Evolutionary conservation across 352 stramenopile genomes (phyloP), one percentile per base, ranked within the genome.

Genomic region (Phytophthora aleatoria): DNA sequence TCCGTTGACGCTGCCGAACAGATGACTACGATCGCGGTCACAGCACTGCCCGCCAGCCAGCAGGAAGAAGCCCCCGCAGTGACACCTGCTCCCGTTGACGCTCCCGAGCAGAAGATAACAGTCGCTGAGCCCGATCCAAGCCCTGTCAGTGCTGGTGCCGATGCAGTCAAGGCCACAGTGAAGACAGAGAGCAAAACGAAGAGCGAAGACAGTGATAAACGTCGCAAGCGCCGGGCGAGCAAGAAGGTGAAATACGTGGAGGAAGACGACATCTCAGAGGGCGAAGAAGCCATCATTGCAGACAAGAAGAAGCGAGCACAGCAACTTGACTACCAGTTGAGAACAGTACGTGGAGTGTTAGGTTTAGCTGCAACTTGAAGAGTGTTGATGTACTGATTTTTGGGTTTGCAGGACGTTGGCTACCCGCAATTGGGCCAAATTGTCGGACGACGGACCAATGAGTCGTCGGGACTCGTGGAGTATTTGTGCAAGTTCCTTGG

Each of bases 401-500:
- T 20, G 20, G 3, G 51, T 55, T 4, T 57, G n/a, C 57, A 89
- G 80, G 81, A 91, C 43, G 73, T 78, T 31, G 76, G 74, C 2
- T 91, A 92, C 38, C 87, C 84, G 4, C 62, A 84, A 35, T 60
- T 96, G 41, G 89, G 95, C 47, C 80, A 92, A 58, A 93, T 96
- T 64, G 80, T 95, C 3, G 89, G 89, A 31, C 85, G 89, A 27
- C 86, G 89, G 2, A 84, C 94, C 41, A 94, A 95, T 64, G 75
- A 83, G 47, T 78, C 77, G 6, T 92, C 69, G 2, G 85, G 87
- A 11, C 62, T 79, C 20, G 71, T 87, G 26, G 88, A 97, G 64
- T 97, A 96, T 43, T 58, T 95, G 69, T 92, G 83, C 80, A 97
- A 97, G 58, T 96, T 96, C 50, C 70, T 90, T 11, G 84, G 85